Percentiles rank a stretch among this genome's conserved stretches.
phyloP scores from a whole-genome alignment of 768 basidiomycete species.

The Tylopilus felleus region DNA sequence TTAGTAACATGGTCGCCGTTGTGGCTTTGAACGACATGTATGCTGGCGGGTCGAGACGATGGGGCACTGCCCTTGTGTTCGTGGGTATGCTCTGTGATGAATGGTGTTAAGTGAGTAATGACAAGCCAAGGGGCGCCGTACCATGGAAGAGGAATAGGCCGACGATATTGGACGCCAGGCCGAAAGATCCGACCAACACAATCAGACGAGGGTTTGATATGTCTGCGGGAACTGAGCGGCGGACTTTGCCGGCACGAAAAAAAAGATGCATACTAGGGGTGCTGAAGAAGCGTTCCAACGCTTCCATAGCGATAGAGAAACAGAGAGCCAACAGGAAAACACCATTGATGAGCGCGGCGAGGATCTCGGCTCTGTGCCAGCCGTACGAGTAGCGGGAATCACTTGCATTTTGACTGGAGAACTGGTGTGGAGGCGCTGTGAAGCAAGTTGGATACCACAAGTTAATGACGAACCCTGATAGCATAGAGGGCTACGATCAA shows the following conservation, averaged over 20 bases:
- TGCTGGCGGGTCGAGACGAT: conserved; percentile 40
- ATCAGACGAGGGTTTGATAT: conserved; percentile 86
- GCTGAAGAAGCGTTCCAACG: conserved; percentile 84
- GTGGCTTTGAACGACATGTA: conserved; percentile 17
- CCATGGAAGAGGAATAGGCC: conserved; percentile 96
- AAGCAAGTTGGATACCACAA: conserved; percentile 5
- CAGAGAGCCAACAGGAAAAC: conserved; percentile 96
- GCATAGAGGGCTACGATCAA: conserved; percentile 94
- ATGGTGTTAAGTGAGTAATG: conserved; percentile 6
- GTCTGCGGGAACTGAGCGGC: conserved; percentile 45
- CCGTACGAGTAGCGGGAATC: conserved; percentile 91
- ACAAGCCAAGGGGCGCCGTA: conserved; percentile 32
- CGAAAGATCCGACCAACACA: conserved; percentile 85
- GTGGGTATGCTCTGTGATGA: conserved; percentile 53
- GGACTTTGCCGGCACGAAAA: conserved; percentile 1
- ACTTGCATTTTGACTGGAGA: conserved; percentile 54
- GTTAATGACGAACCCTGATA: conserved; percentile 55
- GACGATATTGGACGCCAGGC: conserved; percentile 87
- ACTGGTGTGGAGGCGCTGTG: conserved; percentile 39
- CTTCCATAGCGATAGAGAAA: conserved; percentile 93
- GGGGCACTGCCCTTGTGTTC: conserved; percentile 38
- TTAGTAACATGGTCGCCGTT: conserved; percentile 23
- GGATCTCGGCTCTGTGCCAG: conserved; percentile 98
- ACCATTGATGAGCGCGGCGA: conserved; percentile 93
- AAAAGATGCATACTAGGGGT: conserved; percentile 55